Base-by-base conservation (phyloP, 768 basidiomycete species). In the Lentinula raphanica region DNA sequence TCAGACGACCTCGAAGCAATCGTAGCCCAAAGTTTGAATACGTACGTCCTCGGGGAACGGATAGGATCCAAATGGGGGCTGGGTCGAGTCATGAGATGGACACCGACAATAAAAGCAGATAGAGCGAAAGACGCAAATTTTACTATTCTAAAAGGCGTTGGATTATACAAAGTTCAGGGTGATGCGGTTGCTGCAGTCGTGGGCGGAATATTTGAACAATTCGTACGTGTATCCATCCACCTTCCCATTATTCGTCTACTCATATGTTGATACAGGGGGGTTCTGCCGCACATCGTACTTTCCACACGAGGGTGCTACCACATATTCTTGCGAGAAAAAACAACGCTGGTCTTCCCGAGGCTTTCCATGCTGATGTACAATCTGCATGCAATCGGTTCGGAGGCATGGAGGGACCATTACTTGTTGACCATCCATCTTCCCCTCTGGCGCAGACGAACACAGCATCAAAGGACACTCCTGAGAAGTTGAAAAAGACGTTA, bases 181-280 rank as follows among this genome's bases (percentile, higher is more conserved):
- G 85, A 88, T 58, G 79, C 85, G 0, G 88, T 92, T 4, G 84
- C 87, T 63, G 91, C 88, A 2, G 76, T 91, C 15, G 70, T 92
- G 29, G 91, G 91, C 23, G 88, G 85, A 5, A 79, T 92, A 12
- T 90, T 84, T 65, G 83, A 87, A 64, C 89, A 94, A 74, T 90
- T 86, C 69, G 91, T 93, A 65, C 59, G 90, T 77, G 54, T 32
- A 54, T 38, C 49, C 39, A 36, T 8, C 48, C 31, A 25, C 40
- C 17, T 40, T 38, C 35, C 31, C 31, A 1, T 56, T 49, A 56
- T 12, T 44, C 19, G 28, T 32, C n/a, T 55, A 45, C 59, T 9
- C 48, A 56, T n/a, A 36, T 23, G 42, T 35, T 57, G 42, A 49
- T 55, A 54, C n/a, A 81, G 80, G 81, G 81, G 32, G 81, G 65